These are phyloP conservation scores for Coprinopsis sp. DNA, from an alignment of 768 basidiomycete genomes.

Conservation along the genomic window DNA sequence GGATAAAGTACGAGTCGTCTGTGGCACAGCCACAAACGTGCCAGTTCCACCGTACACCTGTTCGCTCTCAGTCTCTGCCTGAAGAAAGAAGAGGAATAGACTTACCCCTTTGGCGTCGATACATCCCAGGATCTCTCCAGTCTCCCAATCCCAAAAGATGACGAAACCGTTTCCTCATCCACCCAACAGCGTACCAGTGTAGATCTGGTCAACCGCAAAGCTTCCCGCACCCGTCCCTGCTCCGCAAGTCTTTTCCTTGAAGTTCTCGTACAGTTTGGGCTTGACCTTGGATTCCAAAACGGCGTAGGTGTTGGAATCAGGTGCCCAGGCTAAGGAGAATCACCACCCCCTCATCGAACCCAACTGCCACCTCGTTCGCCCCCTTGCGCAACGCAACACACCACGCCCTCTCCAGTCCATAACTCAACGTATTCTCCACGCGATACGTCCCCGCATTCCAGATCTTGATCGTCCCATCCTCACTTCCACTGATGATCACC, in stretches of 20 bases:
- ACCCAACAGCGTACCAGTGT: slow-evolving; percentile 82
- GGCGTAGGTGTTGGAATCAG: slow-evolving; percentile 95
- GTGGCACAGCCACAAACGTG: slow-evolving; percentile 84
- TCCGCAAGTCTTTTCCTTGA: slow-evolving; percentile 72
- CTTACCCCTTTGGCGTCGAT: slow-evolving; percentile 91
- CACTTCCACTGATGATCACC: slow-evolving; percentile 88
- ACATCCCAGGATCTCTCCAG: slow-evolving; percentile 86
- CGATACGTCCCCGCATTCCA: slow-evolving; percentile 98
- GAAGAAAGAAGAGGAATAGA: slow-evolving; percentile 1
- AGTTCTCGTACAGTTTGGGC: slow-evolving; percentile 84
- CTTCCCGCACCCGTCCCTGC: slow-evolving; percentile 60
- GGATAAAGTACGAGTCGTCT: slow-evolving; percentile 89
- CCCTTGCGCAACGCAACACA: slow-evolving; percentile 78
- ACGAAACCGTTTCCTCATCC: slow-evolving; percentile 88
- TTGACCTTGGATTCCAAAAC: slow-evolving; percentile 85
- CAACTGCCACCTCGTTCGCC: slow-evolving; percentile 91
- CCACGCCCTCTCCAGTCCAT: slow-evolving; percentile 95
- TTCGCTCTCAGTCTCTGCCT: neutral
- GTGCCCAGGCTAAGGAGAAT: slow-evolving; percentile 96
- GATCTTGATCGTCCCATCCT: slow-evolving; percentile 95
- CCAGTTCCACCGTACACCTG: slow-evolving; percentile 85
- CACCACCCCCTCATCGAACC: slow-evolving; percentile 96
- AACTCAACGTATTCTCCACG: slow-evolving; percentile 92
- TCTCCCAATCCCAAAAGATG: slow-evolving; percentile 99
- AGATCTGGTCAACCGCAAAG: slow-evolving; percentile 80